phyloP scores from a whole-genome alignment of 345 rosid species.

The Aurinia saxatilis region DNA sequence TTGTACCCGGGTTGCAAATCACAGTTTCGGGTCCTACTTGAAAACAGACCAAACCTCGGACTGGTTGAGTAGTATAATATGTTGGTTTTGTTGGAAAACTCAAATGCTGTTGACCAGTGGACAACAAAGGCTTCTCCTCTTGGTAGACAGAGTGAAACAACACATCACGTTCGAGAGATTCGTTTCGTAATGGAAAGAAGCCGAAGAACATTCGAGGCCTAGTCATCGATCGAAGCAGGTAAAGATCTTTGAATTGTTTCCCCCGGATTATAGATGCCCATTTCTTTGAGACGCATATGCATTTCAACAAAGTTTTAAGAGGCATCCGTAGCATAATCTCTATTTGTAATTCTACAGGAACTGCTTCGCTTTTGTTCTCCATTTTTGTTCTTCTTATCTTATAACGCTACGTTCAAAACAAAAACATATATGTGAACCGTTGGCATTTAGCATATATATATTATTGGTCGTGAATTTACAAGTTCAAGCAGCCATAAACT shows the following conservation, averaged over 20 bases:
- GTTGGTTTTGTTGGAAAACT: fast-evolving
- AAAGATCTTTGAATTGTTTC: background rate
- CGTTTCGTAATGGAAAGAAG: fast-evolving
- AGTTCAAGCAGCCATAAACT: too few relatives aligned
- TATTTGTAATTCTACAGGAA: background rate
- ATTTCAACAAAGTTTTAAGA: background rate
- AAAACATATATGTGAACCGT: too few relatives aligned
- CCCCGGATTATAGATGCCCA: background rate
- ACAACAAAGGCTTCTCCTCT: background rate
- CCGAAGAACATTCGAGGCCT: background rate
- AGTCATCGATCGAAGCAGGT: background rate
- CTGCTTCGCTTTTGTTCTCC: background rate
- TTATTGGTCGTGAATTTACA: too few relatives aligned
- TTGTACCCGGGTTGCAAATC: background rate
- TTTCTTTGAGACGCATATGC: background rate
- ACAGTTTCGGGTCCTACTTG: background rate
- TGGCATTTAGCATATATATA: too few relatives aligned
- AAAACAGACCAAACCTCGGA: background rate
- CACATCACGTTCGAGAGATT: background rate
- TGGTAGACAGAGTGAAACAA: background rate
- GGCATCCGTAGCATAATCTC: background rate
- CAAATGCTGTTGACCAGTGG: background rate
- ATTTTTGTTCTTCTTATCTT: too few relatives aligned
- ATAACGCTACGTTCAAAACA: too few relatives aligned
- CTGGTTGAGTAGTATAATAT: background rate